Evolutionary conservation across 768 basidiomycete species (phyloP).

Genomic region (Russula emetica): DNA sequence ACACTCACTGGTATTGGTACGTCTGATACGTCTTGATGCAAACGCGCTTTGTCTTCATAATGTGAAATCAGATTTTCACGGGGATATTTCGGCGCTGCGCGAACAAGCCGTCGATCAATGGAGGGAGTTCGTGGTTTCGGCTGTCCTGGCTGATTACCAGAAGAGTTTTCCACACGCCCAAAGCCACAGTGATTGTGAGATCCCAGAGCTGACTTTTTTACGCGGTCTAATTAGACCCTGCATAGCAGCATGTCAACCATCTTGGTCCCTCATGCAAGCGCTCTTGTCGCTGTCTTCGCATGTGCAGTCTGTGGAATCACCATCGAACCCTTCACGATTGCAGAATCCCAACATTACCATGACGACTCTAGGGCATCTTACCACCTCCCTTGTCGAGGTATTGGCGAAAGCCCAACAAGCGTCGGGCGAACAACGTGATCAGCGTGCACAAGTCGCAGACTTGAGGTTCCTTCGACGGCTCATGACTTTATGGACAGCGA

Average conservation of each 20-base stretch:
- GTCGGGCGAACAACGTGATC: background rate
- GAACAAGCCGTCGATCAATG: slow-evolving; percentile 14
- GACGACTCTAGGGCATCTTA: background rate
- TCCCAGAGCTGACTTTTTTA: background rate
- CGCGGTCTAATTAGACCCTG: background rate
- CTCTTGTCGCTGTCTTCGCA: slow-evolving; percentile 10
- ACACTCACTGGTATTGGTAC: slow-evolving; percentile 12
- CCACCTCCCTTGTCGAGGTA: slow-evolving; percentile 11
- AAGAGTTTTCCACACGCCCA: background rate
- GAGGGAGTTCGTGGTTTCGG: slow-evolving; percentile 9
- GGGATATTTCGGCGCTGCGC: slow-evolving; percentile 2
- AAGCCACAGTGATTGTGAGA: slow-evolving; percentile 7
- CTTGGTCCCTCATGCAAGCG: slow-evolving; percentile 21
- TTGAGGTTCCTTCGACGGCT: slow-evolving; percentile 19
- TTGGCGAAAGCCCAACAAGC: background rate
- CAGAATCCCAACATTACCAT: slow-evolving; percentile 10
- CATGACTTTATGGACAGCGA: slow-evolving; percentile 15
- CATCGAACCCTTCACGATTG: background rate
- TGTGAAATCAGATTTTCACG: slow-evolving; percentile 12
- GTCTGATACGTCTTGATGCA: background rate
- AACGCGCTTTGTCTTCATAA: background rate
- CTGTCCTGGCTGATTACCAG: slow-evolving; percentile 15
- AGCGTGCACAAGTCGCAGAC: slow-evolving; percentile 4
- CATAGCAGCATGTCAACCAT: slow-evolving; percentile 10
- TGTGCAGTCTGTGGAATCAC: slow-evolving; percentile 13